Conservation (phyloP, 2,329 filamentous ascomycete species). For the Teratosphaeria epicoccoides region DNA sequence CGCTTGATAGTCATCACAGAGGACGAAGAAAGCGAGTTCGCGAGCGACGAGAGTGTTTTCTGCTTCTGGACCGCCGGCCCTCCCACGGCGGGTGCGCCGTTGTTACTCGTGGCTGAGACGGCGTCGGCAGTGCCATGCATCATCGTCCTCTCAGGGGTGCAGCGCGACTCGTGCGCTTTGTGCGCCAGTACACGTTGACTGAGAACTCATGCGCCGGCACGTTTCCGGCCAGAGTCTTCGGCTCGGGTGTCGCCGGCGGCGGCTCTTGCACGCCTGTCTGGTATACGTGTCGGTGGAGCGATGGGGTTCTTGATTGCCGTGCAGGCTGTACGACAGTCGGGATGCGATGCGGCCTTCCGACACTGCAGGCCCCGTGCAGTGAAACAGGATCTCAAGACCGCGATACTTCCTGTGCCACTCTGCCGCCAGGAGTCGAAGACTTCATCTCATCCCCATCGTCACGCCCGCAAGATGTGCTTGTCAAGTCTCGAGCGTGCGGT, state of each 20-base stretch:
- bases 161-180: constrained; percentile 4
- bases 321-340: not conserved
- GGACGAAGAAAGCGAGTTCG: constrained; percentile 36
- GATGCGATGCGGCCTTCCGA: not conserved
- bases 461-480: not conserved
- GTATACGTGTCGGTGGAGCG: not conserved
- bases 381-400: not conserved
- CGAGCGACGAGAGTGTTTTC: constrained; percentile 26
- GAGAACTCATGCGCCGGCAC: constrained; percentile 7
- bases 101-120: constrained; percentile 10
- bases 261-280: not conserved
- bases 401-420: not conserved
- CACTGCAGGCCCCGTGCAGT: not conserved
- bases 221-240: constrained; percentile 1
- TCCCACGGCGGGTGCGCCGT: not conserved
- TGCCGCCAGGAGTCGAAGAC: not conserved
- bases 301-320: not conserved
- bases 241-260: not conserved
- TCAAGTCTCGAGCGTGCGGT: not conserved
- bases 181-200: constrained; percentile 8
- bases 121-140: constrained; percentile 12
- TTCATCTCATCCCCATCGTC: not conserved
- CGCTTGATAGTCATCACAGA: constrained; percentile 33
- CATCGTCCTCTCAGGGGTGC: constrained; percentile 2
- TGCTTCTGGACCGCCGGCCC: constrained; percentile 7